Conservation (phyloP, 2,329 filamentous ascomycete genomes). For the Setomelanomma holmii region DNA sequence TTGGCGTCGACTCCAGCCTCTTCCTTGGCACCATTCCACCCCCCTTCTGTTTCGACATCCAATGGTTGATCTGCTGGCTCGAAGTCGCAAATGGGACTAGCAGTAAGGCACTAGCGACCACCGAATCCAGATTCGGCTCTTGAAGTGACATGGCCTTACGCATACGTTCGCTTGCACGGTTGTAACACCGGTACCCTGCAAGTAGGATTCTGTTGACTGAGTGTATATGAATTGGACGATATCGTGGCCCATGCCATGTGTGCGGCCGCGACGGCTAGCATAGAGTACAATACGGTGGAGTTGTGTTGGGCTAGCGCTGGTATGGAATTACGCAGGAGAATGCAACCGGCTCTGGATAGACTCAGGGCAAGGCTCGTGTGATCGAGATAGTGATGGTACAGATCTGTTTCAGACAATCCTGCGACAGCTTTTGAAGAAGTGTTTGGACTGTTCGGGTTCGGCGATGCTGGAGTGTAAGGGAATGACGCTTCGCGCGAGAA, state of each 20-base stretch:
- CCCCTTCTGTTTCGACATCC: background rate
- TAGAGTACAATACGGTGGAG: conserved; percentile 12
- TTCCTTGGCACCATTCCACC: background rate
- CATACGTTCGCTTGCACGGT: conserved; percentile 21
- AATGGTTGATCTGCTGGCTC: conserved; percentile 5
- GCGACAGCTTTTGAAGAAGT: background rate
- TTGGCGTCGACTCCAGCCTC: background rate
- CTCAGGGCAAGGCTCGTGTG: conserved; percentile 13
- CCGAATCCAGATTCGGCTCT: conserved; percentile 12
- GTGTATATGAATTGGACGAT: background rate
- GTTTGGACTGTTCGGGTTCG: no score
- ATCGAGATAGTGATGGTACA: conserved; percentile 17
- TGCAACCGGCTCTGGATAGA: background rate
- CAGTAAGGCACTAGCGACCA: conserved; percentile 18
- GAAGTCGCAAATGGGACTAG: conserved; percentile 2
- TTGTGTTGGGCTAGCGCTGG: conserved; percentile 10
- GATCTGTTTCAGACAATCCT: conserved; percentile 2
- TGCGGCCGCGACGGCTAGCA: conserved; percentile 14
- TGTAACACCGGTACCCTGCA: conserved; percentile 20
- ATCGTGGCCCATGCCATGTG: conserved; percentile 18
- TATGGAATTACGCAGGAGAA: conserved; percentile 6
- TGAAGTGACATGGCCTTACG: conserved; percentile 13
- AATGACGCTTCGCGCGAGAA: no score
- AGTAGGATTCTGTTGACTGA: conserved; percentile 10
- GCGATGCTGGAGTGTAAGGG: no score